Evolutionary conservation across 805 yeast species (phyloP).

Genomic region (Barnettozyma wickerhamii): DNA sequence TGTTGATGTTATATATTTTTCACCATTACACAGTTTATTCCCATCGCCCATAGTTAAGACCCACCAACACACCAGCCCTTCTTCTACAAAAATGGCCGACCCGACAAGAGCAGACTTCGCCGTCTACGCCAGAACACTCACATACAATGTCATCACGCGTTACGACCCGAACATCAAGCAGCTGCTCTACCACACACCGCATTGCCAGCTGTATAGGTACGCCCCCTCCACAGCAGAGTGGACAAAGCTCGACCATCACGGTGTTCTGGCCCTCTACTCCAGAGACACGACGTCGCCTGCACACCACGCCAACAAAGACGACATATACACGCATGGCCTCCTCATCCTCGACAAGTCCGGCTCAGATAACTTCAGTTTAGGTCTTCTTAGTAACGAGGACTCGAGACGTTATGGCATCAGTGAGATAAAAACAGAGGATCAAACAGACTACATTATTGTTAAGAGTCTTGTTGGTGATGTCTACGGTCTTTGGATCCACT

Average conservation of each 20-base stretch:
- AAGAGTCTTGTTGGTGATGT: constrained; percentile 65
- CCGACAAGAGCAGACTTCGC: constrained; percentile 2
- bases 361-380: constrained; percentile 70
- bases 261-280: constrained; percentile 62
- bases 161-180: constrained; percentile 72
- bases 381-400: constrained; percentile 54
- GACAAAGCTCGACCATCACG: constrained; percentile 67
- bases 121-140: constrained; percentile 60
- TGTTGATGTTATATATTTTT: no score
- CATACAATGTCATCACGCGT: constrained; percentile 71
- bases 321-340: constrained; percentile 57
- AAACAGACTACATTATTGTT: constrained; percentile 66
- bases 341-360: constrained; percentile 63
- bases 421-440: constrained; percentile 61
- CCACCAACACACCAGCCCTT: neutral
- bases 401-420: constrained; percentile 33
- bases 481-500: constrained; percentile 76
- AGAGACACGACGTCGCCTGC: constrained; percentile 31
- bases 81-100: neutral
- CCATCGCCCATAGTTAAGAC: neutral
- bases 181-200: constrained; percentile 63
- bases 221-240: constrained; percentile 51
- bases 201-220: constrained; percentile 66
- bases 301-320: constrained; percentile 23
- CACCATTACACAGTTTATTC: no score